Conservation (phyloP, 148 eudicot genomes). For the Rhododendron griersonianum region DNA sequence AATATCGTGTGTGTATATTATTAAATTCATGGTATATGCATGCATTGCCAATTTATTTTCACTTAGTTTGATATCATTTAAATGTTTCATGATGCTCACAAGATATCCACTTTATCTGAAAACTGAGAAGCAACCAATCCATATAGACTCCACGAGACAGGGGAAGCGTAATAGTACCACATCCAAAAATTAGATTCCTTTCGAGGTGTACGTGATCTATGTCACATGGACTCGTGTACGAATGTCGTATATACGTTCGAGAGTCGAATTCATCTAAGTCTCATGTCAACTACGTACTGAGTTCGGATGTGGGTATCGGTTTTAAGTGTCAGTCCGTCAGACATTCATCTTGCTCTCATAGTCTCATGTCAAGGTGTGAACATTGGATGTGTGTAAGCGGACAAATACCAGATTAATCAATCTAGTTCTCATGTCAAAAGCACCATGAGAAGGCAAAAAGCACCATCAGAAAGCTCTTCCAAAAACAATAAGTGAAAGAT, state of each 20-base stretch:
- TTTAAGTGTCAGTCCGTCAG: background rate
- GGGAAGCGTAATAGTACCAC: constrained; percentile 39
- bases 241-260: background rate
- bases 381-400: background rate
- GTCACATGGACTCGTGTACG: background rate
- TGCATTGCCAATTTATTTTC: too few relatives aligned
- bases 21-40: too few relatives aligned
- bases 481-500: background rate
- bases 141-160: constrained; percentile 30
- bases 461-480: background rate
- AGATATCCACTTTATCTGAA: constrained; percentile 16
- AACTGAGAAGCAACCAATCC: constrained; percentile 39
- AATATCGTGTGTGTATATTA: too few relatives aligned
- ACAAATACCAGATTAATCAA: too few relatives aligned
- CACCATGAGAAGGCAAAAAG: background rate
- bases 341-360: background rate
- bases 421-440: background rate
- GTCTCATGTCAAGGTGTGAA: background rate
- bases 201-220: background rate
- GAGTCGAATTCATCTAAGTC: background rate
- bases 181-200: constrained; percentile 16
- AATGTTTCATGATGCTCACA: too few relatives aligned
- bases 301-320: background rate
- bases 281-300: background rate
- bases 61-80: too few relatives aligned